phyloP scores from a whole-genome alignment of 179 eudicot genomes.

The Silene vulgaris region DNA sequence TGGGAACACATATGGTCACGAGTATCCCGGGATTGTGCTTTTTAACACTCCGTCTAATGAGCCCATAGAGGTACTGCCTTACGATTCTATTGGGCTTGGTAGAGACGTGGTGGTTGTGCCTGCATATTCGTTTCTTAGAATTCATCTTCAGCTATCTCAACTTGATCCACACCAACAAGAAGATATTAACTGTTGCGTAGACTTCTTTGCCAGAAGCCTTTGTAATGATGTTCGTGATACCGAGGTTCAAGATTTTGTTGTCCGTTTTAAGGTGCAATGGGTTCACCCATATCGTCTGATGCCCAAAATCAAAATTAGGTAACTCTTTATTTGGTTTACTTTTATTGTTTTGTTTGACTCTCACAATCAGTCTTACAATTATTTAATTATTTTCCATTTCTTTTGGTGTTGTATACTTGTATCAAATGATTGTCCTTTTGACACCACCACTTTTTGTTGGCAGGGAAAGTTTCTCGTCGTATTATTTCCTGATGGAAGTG shows the following conservation, averaged over 20 bases:
- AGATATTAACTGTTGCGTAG: neutral
- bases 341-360: no score
- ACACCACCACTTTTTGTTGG: neutral
- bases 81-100: neutral
- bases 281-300: neutral
- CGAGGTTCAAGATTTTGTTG: neutral
- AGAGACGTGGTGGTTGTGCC: neutral
- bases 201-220: neutral
- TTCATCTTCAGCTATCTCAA: neutral
- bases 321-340: neutral
- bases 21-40: neutral
- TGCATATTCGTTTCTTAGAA: neutral
- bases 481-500: neutral
- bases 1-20: neutral
- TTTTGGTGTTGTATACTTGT: neutral
- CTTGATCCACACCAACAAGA: neutral
- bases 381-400: neutral
- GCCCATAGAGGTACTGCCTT: neutral
- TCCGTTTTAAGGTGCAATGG: neutral
- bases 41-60: neutral
- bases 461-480: neutral
- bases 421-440: neutral
- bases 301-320: no score
- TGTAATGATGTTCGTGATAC: neutral
- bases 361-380: neutral